These are phyloP conservation scores for Xylaria sp. DNA, from an alignment of 2,329 filamentous ascomycete species.

Conservation along the genomic window DNA sequence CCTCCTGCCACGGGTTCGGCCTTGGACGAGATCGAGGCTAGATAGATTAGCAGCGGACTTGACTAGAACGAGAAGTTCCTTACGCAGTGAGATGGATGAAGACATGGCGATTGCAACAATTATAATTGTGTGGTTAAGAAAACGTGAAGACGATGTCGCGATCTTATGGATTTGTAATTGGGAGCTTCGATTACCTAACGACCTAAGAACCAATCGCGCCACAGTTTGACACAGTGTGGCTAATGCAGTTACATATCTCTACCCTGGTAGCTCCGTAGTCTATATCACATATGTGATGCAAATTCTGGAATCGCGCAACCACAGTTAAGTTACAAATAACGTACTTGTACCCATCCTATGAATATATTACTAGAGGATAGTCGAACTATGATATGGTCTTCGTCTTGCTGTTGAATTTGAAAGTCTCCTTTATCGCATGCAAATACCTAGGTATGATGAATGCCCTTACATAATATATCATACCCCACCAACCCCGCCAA, in stretches of 20 bases:
- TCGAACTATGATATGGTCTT: too few relatives aligned
- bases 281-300: too few relatives aligned
- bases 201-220: background rate
- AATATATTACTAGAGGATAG: too few relatives aligned
- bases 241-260: too few relatives aligned
- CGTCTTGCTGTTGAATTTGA: too few relatives aligned
- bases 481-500: conserved; percentile 51
- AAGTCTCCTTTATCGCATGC: conserved; percentile 14
- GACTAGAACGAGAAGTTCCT: conserved; percentile 11
- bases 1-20: conserved; percentile 40
- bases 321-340: too few relatives aligned
- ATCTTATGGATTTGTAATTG: conserved; percentile 33
- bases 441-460: background rate
- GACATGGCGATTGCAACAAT: conserved; percentile 34
- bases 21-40: conserved; percentile 45
- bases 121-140: conserved; percentile 7
- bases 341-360: too few relatives aligned
- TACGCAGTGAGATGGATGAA: conserved; percentile 40
- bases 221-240: background rate
- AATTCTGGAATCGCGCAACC: background rate
- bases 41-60: conserved; percentile 31
- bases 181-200: conserved; percentile 15
- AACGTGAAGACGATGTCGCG: conserved; percentile 8
- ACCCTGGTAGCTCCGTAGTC: too few relatives aligned
- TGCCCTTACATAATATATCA: conserved; percentile 36